Evolutionary conservation across 805 yeast genomes (phyloP).

Genomic region (Candida germanica): DNA sequence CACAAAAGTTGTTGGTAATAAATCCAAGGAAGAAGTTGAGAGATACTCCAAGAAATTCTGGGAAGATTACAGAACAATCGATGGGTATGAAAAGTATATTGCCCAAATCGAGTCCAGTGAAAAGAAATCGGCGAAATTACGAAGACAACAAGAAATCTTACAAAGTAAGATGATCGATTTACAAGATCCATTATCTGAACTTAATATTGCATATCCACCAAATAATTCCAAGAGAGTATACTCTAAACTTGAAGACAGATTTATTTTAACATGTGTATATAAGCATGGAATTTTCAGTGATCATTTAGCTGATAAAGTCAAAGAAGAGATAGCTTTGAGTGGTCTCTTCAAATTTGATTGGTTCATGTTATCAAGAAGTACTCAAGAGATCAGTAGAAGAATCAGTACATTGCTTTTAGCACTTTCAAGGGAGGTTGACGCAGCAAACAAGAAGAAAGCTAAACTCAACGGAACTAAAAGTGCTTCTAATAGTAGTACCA

Average conservation of each 20-base stretch:
- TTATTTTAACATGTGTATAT: conserved; percentile 56
- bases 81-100: conserved; percentile 68
- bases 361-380: conserved; percentile 67
- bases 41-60: conserved; percentile 61
- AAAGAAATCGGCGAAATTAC: conserved; percentile 55
- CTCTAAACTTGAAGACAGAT: conserved; percentile 68
- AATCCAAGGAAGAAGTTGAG: conserved; percentile 57
- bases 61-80: conserved; percentile 56
- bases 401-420: conserved; percentile 65
- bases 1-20: conserved; percentile 53
- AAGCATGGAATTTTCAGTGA: conserved; percentile 63
- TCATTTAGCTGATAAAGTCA: conserved; percentile 59
- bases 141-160: conserved; percentile 54
- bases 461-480: conserved; percentile 15
- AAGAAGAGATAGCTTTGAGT: conserved; percentile 57
- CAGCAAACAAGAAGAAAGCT: conserved; percentile 38
- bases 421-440: conserved; percentile 62
- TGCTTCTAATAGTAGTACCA: conserved; percentile 24
- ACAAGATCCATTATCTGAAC: conserved; percentile 59
- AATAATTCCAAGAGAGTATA: conserved; percentile 75
- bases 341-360: conserved; percentile 69
- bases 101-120: conserved; percentile 74
- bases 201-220: conserved; percentile 73
- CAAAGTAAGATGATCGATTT: conserved; percentile 50
- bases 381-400: conserved; percentile 70